Evolutionary conservation across 192 early-diverging fungal species (phyloP).

Genomic region (Coemansia sp.): DNA sequence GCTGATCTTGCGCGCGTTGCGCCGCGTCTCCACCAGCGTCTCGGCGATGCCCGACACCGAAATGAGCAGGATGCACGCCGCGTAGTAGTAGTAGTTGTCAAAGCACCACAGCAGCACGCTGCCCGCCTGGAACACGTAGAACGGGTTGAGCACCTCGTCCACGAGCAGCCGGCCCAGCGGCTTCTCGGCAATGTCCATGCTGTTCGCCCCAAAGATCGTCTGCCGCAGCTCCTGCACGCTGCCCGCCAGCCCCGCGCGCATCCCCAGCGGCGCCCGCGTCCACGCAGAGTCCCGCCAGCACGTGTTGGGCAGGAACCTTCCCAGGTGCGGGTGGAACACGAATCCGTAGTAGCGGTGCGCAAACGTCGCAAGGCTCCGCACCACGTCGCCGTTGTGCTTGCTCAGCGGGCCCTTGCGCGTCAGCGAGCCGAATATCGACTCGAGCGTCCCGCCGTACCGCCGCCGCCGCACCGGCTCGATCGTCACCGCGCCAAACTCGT

Average conservation of each 20-base stretch:
- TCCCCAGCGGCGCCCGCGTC: constrained; percentile 31
- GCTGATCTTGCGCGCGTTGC: constrained; percentile 64
- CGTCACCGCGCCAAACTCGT: constrained; percentile 65
- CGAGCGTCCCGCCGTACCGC: constrained; percentile 65
- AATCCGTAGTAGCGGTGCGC: constrained; percentile 54
- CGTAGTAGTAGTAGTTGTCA: constrained; percentile 97
- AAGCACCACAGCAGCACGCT: constrained; percentile 77
- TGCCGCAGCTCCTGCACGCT: constrained; percentile 57
- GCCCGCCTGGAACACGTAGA: constrained; percentile 79
- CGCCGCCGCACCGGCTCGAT: constrained; percentile 56
- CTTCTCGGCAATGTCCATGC: constrained; percentile 72
- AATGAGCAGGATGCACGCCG: constrained; percentile 87
- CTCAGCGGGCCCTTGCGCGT: constrained; percentile 30
- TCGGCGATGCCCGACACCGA: constrained; percentile 72
- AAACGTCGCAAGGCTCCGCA: constrained; percentile 41
- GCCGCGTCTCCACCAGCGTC: constrained; percentile 78
- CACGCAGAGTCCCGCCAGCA: constrained; percentile 53
- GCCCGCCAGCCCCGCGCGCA: constrained; percentile 54
- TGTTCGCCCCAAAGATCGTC: constrained; percentile 71
- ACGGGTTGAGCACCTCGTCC: constrained; percentile 77
- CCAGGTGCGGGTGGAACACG: constrained; percentile 48
- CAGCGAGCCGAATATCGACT: constrained; percentile 62
- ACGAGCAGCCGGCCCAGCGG: constrained; percentile 58
- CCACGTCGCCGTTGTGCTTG: constrained; percentile 35
- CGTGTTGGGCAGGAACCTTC: constrained; percentile 45